phyloP scores from a whole-genome alignment of 495 filamentous ascomycete species.

The Aspergillus nanangensis region DNA sequence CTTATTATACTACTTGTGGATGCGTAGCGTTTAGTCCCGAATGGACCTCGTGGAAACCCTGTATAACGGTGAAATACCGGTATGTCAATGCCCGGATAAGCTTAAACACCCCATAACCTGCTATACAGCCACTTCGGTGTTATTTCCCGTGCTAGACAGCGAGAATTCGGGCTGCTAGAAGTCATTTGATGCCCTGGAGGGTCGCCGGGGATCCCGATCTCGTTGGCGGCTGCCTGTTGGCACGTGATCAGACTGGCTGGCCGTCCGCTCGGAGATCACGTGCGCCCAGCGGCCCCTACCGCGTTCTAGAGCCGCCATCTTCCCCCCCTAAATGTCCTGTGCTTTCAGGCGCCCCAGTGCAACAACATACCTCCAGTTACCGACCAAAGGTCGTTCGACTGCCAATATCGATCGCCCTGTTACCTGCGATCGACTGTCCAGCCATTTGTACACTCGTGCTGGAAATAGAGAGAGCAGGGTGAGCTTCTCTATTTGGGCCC shows the following conservation, averaged over 20 bases:
- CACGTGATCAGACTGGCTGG: neutral
- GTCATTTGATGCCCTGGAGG: too few relatives aligned
- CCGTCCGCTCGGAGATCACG: conserved; percentile 11
- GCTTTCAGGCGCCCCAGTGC: conserved; percentile 10
- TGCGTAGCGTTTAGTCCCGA: neutral
- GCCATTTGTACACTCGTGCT: neutral
- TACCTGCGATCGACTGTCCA: neutral
- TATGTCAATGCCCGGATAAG: too few relatives aligned
- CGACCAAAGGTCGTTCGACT: neutral
- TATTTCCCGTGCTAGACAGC: too few relatives aligned
- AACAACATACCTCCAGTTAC: conserved; percentile 7
- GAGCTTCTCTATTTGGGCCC: conserved; percentile 7
- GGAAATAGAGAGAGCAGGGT: conserved; percentile 3
- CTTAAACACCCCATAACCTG: too few relatives aligned
- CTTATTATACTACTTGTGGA: neutral
- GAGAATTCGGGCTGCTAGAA: too few relatives aligned
- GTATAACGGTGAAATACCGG: too few relatives aligned
- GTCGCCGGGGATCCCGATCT: too few relatives aligned
- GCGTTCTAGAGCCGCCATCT: conserved; percentile 20
- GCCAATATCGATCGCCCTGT: conserved; percentile 6
- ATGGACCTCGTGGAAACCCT: too few relatives aligned
- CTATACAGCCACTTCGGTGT: too few relatives aligned
- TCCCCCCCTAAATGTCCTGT: conserved; percentile 15
- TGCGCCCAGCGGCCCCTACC: conserved; percentile 8
- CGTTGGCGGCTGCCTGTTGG: neutral